phyloP scores from a whole-genome alignment of 345 rosid genomes.

The Aquilaria yunnanensis region DNA sequence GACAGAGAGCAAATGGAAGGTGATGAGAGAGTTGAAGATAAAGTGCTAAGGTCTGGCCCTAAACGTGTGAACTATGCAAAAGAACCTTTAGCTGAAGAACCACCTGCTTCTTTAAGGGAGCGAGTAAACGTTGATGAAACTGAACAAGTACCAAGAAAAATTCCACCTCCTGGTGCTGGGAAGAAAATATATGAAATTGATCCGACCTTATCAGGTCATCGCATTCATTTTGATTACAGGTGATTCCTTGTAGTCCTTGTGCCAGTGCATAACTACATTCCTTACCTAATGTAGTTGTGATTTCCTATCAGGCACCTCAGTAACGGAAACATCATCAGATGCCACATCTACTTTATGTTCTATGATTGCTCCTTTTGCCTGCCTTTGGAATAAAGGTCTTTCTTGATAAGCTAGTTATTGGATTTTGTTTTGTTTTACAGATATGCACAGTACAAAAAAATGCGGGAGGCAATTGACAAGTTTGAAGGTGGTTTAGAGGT shows the following conservation, averaged over 20 bases:
- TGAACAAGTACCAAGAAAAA: conserved; percentile 29
- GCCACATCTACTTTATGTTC: no score
- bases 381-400: no score
- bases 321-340: no score
- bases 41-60: conserved; percentile 27
- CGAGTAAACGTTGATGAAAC: conserved; percentile 22
- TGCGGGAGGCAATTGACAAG: conserved; percentile 66
- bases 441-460: conserved; percentile 56
- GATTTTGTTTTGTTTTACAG: conserved; percentile 22
- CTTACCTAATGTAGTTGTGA: no score
- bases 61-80: conserved; percentile 20
- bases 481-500: conserved; percentile 86
- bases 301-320: no score
- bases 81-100: conserved; percentile 19
- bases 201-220: conserved; percentile 48
- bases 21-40: conserved; percentile 30
- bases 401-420: no score
- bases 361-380: no score
- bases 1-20: conserved; percentile 39
- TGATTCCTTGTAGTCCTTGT: conserved; percentile 8
- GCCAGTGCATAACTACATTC: background rate
- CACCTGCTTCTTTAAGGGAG: conserved; percentile 21
- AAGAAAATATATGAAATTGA: conserved; percentile 82
- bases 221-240: conserved; percentile 87
- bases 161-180: conserved; percentile 78